These are phyloP conservation scores for Trichoderma polysporum DNA, from an alignment of 2,329 filamentous ascomycete genomes.

Conservation along the genomic window DNA sequence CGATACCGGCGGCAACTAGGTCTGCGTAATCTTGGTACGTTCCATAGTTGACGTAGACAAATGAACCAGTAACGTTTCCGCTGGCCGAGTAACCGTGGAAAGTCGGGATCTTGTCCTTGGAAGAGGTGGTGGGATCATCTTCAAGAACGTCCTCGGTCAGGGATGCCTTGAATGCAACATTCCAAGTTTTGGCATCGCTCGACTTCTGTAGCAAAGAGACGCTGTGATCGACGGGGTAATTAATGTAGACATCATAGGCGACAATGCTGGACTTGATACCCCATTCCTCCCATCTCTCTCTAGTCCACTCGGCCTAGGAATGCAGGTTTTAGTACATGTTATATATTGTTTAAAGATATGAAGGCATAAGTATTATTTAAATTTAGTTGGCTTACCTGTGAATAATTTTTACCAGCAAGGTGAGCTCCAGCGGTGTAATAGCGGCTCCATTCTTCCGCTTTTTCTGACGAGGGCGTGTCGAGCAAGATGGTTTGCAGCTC, in stretches of 20 bases:
- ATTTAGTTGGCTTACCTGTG: constrained; percentile 49
- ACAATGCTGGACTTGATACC: constrained; percentile 64
- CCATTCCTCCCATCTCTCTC: constrained; percentile 70
- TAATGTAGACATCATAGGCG: constrained; percentile 74
- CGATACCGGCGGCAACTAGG: constrained; percentile 70
- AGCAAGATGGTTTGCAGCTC: constrained; percentile 58
- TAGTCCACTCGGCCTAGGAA: constrained; percentile 67
- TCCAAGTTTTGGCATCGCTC: constrained; percentile 44
- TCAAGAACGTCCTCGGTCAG: constrained; percentile 82
- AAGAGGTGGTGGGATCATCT: constrained; percentile 75
- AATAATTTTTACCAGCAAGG: constrained; percentile 74
- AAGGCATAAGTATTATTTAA: not conserved
- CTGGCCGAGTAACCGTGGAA: constrained; percentile 95
- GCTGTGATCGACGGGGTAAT: constrained; percentile 71
- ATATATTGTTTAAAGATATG: not conserved
- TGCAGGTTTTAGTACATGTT: constrained; percentile 15
- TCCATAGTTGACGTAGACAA: constrained; percentile 89
- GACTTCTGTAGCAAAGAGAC: constrained; percentile 60
- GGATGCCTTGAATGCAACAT: constrained; percentile 73
- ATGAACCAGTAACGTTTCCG: constrained; percentile 85
- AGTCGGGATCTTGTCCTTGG: constrained; percentile 73
- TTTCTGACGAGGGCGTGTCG: constrained; percentile 56
- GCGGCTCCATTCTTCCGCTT: constrained; percentile 68
- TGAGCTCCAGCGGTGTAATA: constrained; percentile 79
- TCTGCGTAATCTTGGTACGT: constrained; percentile 85